phyloP scores from a whole-genome alignment of 2,329 filamentous ascomycete species.

The Thielaviopsis musarum region DNA sequence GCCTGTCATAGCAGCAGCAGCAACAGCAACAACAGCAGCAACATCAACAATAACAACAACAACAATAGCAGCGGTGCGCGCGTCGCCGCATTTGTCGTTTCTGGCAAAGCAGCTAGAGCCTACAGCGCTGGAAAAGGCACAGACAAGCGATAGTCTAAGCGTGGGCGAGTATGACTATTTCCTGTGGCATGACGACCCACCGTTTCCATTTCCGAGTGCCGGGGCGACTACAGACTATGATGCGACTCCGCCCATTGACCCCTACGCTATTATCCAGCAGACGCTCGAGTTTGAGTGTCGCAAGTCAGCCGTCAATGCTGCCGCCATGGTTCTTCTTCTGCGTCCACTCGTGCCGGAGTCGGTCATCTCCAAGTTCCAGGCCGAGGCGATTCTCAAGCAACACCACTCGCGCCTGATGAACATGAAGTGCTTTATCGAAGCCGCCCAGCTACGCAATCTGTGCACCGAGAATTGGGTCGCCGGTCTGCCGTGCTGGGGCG shows the following conservation, averaged over 20 bases:
- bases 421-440: constrained; percentile 43
- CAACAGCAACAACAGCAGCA: too few species aligned
- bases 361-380: constrained; percentile 38
- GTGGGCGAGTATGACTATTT: constrained; percentile 37
- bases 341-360: constrained; percentile 37
- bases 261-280: constrained; percentile 34
- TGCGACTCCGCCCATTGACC: constrained; percentile 30
- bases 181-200: constrained; percentile 38
- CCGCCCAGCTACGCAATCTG: constrained; percentile 42
- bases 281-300: constrained; percentile 39
- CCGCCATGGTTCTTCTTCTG: constrained; percentile 43
- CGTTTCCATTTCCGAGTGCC: constrained; percentile 31
- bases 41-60: too few species aligned
- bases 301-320: constrained; percentile 40
- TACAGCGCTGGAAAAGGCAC: constrained; percentile 12
- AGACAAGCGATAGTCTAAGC: constrained; percentile 10
- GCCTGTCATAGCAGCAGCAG: background rate
- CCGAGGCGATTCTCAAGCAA: constrained; percentile 38
- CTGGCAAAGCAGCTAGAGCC: background rate
- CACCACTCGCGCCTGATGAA: constrained; percentile 42
- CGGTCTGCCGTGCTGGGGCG: constrained; percentile 34
- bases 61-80: background rate
- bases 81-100: constrained; percentile 1
- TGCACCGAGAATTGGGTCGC: constrained; percentile 40
- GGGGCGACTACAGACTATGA: background rate